Evolutionary conservation across 768 basidiomycete species (phyloP).

Genomic region (Roridomyces roridus): DNA sequence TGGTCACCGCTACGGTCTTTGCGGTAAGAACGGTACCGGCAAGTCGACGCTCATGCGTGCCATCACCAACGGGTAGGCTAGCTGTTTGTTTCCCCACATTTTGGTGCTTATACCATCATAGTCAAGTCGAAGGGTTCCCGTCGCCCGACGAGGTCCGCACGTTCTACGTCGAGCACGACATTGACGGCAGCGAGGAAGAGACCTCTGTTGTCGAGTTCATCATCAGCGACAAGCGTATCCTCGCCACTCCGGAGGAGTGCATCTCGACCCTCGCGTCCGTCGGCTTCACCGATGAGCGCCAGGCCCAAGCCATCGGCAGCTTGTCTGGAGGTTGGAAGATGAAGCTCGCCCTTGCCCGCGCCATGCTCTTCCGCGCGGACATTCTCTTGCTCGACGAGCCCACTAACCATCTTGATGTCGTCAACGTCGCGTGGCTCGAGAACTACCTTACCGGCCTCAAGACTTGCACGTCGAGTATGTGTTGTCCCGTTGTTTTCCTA

Average conservation of each 20-base stretch:
- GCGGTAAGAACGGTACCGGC: constrained; percentile 98
- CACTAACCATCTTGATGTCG: constrained; percentile 95
- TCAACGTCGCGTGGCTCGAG: constrained; percentile 98
- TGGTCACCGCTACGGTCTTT: constrained; percentile 98
- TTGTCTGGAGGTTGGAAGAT: constrained; percentile 99
- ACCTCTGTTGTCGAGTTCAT: constrained; percentile 93
- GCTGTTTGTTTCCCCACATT: neutral
- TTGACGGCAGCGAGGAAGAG: constrained; percentile 93
- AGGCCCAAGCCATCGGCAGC: constrained; percentile 83
- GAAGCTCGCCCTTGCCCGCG: constrained; percentile 97
- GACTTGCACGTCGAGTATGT: constrained; percentile 89
- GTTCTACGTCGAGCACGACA: constrained; percentile 99
- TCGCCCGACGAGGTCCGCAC: constrained; percentile 97
- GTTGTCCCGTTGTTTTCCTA: constrained; percentile 11
- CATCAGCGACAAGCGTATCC: constrained; percentile 81
- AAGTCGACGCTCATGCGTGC: constrained; percentile 96
- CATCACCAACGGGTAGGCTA: constrained; percentile 77
- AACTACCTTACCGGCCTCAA: constrained; percentile 87
- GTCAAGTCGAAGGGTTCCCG: constrained; percentile 97
- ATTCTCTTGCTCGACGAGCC: constrained; percentile 97
- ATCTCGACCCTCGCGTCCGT: constrained; percentile 86
- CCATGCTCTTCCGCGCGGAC: constrained; percentile 98
- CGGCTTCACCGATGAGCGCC: constrained; percentile 90
- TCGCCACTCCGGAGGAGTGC: constrained; percentile 70
- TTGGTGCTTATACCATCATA: constrained; percentile 38